A percentile compares a stretch with the other conserved stretches of the same genome.
phyloP scores from a whole-genome alignment of 2,329 filamentous ascomycete species.

The Ceratocystis ficicola region DNA sequence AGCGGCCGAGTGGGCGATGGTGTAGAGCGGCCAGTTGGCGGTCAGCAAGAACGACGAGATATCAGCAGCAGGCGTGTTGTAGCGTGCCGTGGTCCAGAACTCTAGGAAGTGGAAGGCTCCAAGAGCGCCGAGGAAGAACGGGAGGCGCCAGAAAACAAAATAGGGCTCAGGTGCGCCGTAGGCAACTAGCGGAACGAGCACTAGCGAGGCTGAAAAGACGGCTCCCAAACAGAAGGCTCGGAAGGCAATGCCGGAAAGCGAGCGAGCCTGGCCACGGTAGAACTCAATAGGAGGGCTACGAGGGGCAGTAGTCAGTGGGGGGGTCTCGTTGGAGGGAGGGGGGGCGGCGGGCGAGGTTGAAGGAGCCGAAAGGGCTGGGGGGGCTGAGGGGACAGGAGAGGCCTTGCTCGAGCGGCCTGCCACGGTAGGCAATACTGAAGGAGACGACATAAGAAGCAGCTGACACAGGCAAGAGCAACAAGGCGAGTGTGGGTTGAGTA shows the following conservation, averaged over 20 bases:
- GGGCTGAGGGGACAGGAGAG: not conserved
- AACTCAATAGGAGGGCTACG: constrained; percentile 26
- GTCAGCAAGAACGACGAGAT: constrained; percentile 71
- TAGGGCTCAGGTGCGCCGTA: constrained; percentile 26
- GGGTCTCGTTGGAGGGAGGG: not conserved
- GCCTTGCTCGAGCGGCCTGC: no score
- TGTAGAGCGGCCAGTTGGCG: constrained; percentile 74
- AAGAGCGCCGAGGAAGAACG: constrained; percentile 57
- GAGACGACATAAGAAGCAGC: no score
- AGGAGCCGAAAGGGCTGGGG: not conserved
- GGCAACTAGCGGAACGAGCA: constrained; percentile 25
- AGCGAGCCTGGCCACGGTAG: constrained; percentile 40
- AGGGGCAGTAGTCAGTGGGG: not conserved
- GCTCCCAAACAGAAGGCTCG: constrained; percentile 45
- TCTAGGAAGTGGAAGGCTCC: constrained; percentile 89
- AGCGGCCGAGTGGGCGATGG: constrained; percentile 66
- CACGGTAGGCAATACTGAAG: no score
- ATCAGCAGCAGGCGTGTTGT: constrained; percentile 63
- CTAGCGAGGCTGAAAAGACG: constrained; percentile 31
- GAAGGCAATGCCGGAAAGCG: constrained; percentile 47
- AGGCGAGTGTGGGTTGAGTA: no score
- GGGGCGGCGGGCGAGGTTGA: not conserved
- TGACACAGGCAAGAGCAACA: no score
- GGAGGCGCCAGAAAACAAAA: constrained; percentile 44
- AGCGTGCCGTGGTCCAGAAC: constrained; percentile 77